phyloP scores from a whole-genome alignment of 2,329 filamentous ascomycete species.

The Beauveria australis region DNA sequence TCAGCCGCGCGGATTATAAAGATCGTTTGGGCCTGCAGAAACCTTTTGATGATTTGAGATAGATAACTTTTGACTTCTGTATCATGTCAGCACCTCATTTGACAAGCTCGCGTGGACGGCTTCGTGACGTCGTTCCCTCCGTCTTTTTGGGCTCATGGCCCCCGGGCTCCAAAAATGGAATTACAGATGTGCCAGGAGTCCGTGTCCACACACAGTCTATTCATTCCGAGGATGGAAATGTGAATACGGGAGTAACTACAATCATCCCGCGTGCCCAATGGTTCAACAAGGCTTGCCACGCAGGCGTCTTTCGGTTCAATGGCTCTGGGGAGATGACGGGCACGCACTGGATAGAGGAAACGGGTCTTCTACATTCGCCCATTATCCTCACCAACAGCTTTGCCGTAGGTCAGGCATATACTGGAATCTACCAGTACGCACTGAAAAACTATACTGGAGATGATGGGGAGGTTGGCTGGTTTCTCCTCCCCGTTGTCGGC shows the following conservation, averaged over 20 bases:
- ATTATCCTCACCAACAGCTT: slow-evolving; percentile 49
- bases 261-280: slow-evolving; percentile 32
- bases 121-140: slow-evolving; percentile 31
- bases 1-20: background rate
- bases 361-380: slow-evolving; percentile 45
- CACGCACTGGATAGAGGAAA: slow-evolving; percentile 49
- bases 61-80: background rate
- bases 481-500: slow-evolving; percentile 47
- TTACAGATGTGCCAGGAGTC: slow-evolving; percentile 36
- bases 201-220: slow-evolving; percentile 33
- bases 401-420: slow-evolving; percentile 44
- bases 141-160: slow-evolving; percentile 30
- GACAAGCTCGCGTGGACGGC: slow-evolving; percentile 14
- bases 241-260: slow-evolving; percentile 37
- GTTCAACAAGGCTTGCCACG: slow-evolving; percentile 33
- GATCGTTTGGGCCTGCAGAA: too few species aligned
- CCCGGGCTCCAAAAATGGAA: slow-evolving; percentile 32
- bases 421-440: slow-evolving; percentile 48
- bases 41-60: background rate
- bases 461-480: slow-evolving; percentile 37
- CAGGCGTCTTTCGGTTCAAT: slow-evolving; percentile 46
- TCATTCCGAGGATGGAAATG: slow-evolving; percentile 18
- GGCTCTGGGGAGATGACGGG: slow-evolving; percentile 52
- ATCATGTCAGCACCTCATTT: background rate
- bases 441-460: slow-evolving; percentile 36